Evolutionary conservation across 768 basidiomycete genomes (phyloP).

Genomic region (Amanita thiersii): DNA sequence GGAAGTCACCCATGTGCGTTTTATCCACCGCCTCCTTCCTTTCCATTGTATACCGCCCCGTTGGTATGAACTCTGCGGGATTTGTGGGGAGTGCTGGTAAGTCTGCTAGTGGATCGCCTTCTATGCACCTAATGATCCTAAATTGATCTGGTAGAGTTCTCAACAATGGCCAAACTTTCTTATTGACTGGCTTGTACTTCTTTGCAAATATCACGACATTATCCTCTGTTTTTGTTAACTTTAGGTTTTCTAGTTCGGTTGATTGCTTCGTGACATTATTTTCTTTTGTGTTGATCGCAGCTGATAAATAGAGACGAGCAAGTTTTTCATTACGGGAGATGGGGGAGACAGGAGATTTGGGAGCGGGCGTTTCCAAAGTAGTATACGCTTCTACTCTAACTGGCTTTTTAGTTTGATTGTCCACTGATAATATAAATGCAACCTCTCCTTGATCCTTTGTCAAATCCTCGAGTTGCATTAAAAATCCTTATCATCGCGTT

Average conservation of each 20-base stretch:
- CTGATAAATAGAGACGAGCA: background rate
- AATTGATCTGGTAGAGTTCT: slow-evolving; percentile 16
- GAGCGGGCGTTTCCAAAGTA: background rate
- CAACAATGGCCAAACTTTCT: slow-evolving; percentile 18
- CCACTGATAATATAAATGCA: no score
- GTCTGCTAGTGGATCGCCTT: slow-evolving; percentile 17
- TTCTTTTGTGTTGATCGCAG: background rate
- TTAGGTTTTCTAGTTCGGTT: background rate
- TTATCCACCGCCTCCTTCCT: slow-evolving; percentile 14
- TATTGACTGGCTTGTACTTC: slow-evolving; percentile 24
- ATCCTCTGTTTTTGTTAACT: background rate
- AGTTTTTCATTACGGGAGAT: background rate
- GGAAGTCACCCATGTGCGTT: slow-evolving; percentile 13
- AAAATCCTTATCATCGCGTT: no score
- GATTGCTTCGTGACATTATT: background rate
- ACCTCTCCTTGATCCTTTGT: background rate
- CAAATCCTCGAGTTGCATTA: background rate
- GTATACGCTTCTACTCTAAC: background rate
- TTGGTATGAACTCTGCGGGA: slow-evolving; percentile 15
- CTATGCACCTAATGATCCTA: slow-evolving; percentile 17
- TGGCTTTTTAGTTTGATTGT: no score
- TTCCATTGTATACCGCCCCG: slow-evolving; percentile 19
- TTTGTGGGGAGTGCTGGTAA: slow-evolving; percentile 13
- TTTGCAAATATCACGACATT: background rate
- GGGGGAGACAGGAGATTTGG: background rate